A percentile compares a stretch with the other conserved stretches of the same genome.
phyloP scores from a whole-genome alignment of 306 rosid species.

The Prunus campanulata region DNA sequence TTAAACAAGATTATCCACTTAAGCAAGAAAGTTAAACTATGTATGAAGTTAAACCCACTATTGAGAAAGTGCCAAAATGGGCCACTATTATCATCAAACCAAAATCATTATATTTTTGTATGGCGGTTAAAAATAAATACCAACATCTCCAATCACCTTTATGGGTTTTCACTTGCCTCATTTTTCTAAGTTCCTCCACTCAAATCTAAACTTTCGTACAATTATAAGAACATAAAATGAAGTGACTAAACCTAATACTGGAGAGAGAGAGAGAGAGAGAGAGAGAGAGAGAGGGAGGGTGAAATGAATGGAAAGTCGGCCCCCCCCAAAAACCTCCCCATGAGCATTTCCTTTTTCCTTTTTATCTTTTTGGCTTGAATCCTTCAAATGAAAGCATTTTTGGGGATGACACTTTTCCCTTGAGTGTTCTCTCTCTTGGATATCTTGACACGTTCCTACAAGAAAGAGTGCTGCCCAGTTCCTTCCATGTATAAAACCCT shows the following conservation, averaged over 20 bases:
- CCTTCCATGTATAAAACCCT: conserved; percentile 50
- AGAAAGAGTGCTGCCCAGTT: conserved; percentile 30
- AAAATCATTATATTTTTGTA: conserved; percentile 18
- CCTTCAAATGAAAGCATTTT: neutral
- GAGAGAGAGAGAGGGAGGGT: conserved; percentile 1
- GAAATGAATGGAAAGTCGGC: conserved; percentile 23
- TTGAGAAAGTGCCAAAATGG: conserved; percentile 18
- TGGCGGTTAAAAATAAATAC: conserved; percentile 43
- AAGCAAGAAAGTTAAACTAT: conserved; percentile 16
- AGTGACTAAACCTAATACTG: neutral
- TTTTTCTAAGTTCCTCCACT: conserved; percentile 28
- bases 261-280: neutral
- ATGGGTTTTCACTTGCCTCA: conserved; percentile 21
- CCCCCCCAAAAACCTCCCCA: conserved; percentile 20
- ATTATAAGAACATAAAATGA: neutral
- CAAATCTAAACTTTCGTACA: conserved; percentile 1
- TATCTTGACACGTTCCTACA: conserved; percentile 46
- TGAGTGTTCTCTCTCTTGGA: conserved; percentile 17
- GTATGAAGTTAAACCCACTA: conserved; percentile 15
- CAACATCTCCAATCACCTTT: conserved; percentile 19
- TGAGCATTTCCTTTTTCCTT: conserved; percentile 7
- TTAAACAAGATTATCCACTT: conserved; percentile 54
- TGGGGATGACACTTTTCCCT: neutral
- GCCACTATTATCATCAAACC: conserved; percentile 26
- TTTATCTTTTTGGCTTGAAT: neutral